These are phyloP conservation scores for Chalciporus sphaerocephalus DNA, from an alignment of 768 basidiomycete species.

Conservation along the genomic window DNA sequence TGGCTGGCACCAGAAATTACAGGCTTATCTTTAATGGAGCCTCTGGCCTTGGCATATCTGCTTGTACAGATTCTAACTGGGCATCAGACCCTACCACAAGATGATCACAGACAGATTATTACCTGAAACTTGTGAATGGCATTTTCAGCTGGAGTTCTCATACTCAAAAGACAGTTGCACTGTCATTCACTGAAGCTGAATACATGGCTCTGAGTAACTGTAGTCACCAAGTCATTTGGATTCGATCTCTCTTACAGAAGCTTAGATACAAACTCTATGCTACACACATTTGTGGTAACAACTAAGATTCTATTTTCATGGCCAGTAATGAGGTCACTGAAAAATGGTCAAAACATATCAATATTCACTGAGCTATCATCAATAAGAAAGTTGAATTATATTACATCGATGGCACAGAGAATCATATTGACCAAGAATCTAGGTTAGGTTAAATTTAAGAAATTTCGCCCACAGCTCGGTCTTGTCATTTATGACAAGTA, in stretches of 20 bases:
- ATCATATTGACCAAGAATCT: constrained; percentile 41
- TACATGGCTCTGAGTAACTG: constrained; percentile 39
- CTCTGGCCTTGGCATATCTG: background rate
- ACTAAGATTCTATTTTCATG: constrained; percentile 35
- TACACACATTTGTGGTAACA: constrained; percentile 25
- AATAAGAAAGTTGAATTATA: constrained; percentile 20
- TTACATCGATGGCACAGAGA: constrained; percentile 33
- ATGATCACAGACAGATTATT: too few species aligned
- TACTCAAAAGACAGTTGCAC: constrained; percentile 11
- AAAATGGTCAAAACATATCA: constrained; percentile 40
- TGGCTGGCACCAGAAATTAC: constrained; percentile 1
- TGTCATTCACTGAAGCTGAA: constrained; percentile 38
- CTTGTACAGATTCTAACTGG: constrained; percentile 1
- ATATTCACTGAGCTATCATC: constrained; percentile 32
- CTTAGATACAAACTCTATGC: constrained; percentile 18
- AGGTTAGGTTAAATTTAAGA: background rate
- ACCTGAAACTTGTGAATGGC: background rate
- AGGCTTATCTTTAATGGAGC: background rate
- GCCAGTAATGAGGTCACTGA: constrained; percentile 35
- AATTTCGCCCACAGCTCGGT: too few species aligned
- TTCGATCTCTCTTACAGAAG: constrained; percentile 16
- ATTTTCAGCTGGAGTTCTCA: background rate
- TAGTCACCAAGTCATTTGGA: constrained; percentile 25
- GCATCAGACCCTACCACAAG: too few species aligned
- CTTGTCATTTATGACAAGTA: too few species aligned